Evolutionary conservation across 2,329 filamentous ascomycete species (phyloP), one percentile per base, ranked within the genome.

Genomic region (Helicocarpus griseus): DNA sequence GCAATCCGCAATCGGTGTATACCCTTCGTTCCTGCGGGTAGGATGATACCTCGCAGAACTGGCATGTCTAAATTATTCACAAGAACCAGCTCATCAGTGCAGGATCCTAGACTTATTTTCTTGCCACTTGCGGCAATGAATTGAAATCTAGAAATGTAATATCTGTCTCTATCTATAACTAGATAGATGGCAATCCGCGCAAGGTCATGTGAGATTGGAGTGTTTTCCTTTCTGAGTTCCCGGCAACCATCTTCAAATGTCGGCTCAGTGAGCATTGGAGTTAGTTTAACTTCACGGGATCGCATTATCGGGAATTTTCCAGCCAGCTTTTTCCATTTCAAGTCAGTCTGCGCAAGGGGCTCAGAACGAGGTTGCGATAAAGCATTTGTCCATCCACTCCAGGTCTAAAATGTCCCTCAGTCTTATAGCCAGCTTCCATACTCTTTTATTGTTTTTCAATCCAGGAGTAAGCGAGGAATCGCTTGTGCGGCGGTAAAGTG

Each of bases 61-160:
- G 40, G 40, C 24, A 21, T 44, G n/a, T n/a, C n/a, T n/a, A n/a
- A n/a, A n/a, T n/a, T n/a, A 44, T 44, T 21, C 40, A 44, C 40
- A 28, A 29, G 5, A 5, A 28, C 40, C n/a, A 44, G 11, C 40
- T 44, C 11, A 44, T 28, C 21, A 17, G 40, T 44, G 22, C 40
- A n/a, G 24, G 21, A 44, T 44, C 40, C 40, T 44, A 44, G 11
- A n/a, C 22, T 24, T 44, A 29, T 44, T 29, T 28, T 31, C 41
- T 44, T n/a, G 11, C 7, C 41, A 44, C 41, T 6, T 4, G 41
- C 7, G 2, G 7, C 4, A 44, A 44, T 29, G 26, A 44, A 44
- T 29, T 44, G 21, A 28, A 44, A 44, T 3, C 41, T 7, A 29
- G 41, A 44, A 29, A 44, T 44, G 5, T 44, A 44, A 44, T 9